Evolutionary conservation across 2,329 filamentous ascomycete genomes (phyloP).

Genomic region (Neoascochyta sp.): DNA sequence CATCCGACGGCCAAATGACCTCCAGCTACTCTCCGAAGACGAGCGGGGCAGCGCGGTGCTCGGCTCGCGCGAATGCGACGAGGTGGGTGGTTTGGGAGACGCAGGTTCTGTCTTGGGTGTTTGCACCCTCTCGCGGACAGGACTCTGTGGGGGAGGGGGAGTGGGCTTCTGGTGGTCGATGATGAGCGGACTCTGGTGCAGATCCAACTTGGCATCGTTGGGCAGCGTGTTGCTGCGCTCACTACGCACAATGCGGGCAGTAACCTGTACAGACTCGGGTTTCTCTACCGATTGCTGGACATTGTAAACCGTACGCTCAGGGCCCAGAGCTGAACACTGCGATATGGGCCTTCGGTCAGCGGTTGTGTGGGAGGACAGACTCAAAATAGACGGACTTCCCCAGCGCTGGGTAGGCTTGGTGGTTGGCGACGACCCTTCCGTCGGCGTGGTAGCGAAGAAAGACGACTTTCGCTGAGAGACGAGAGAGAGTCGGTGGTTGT

Average conservation of each 20-base stretch:
- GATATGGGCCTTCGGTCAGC: slow-evolving; percentile 22
- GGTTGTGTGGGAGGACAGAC: slow-evolving; percentile 23
- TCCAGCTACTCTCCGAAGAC: slow-evolving; percentile 41
- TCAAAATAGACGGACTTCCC: slow-evolving; percentile 28
- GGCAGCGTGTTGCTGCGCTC: slow-evolving; percentile 36
- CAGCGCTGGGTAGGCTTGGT: slow-evolving; percentile 25
- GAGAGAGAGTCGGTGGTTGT: slow-evolving; percentile 21
- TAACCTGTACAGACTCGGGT: slow-evolving; percentile 82
- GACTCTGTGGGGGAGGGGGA: slow-evolving; percentile 20
- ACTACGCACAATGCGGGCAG: slow-evolving; percentile 75
- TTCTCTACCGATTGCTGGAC: slow-evolving; percentile 40
- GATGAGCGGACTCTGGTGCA: slow-evolving; percentile 56
- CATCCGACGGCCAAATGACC: slow-evolving; percentile 35
- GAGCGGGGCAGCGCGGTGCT: slow-evolving; percentile 30
- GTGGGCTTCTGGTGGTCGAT: slow-evolving; percentile 58
- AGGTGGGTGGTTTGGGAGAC: slow-evolving; percentile 30
- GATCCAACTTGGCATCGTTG: slow-evolving; percentile 52
- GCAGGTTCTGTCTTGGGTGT: slow-evolving; percentile 21
- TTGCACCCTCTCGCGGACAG: slow-evolving; percentile 22
- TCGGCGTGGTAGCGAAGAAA: slow-evolving; percentile 35
- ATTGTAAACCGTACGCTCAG: slow-evolving; percentile 39
- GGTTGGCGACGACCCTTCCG: slow-evolving; percentile 24
- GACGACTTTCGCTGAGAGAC: slow-evolving; percentile 39
- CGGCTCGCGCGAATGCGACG: slow-evolving; percentile 32
- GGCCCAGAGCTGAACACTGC: slow-evolving; percentile 12